Evolutionary conservation across 2,329 filamentous ascomycete genomes (phyloP).

Genomic region (Ophiostoma ulmi): DNA sequence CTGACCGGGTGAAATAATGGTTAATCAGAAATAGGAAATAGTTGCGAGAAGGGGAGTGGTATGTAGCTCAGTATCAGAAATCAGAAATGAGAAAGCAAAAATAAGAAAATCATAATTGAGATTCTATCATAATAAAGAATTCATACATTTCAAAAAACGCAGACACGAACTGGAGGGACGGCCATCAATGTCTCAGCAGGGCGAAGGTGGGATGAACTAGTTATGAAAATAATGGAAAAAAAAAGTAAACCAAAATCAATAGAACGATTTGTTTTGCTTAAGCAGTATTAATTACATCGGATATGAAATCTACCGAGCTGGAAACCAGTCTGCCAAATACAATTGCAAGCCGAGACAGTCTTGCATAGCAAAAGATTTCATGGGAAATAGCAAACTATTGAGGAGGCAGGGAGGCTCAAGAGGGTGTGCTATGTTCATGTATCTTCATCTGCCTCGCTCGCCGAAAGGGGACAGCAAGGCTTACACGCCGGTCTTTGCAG

Average conservation of each 20-base stretch:
- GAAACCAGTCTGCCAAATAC: background rate
- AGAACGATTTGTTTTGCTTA: background rate
- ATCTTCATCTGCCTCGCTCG: background rate
- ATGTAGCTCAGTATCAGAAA: background rate
- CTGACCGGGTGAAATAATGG: conserved; percentile 1
- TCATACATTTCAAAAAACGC: background rate
- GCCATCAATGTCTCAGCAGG: background rate
- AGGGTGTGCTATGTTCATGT: background rate
- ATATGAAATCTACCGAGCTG: background rate
- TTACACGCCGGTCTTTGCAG: background rate
- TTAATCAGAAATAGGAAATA: background rate
- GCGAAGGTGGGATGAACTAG: background rate
- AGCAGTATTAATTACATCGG: background rate
- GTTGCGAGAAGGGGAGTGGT: background rate
- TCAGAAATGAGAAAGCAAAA: background rate
- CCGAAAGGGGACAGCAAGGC: background rate
- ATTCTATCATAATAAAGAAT: background rate
- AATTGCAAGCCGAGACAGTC: background rate
- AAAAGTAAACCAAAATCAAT: background rate
- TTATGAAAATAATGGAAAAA: background rate
- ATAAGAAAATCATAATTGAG: background rate
- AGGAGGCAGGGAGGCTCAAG: background rate
- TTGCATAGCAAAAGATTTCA: background rate
- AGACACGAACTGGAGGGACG: background rate
- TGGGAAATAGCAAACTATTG: background rate